A percentile compares a stretch with the other conserved stretches of the same genome.
These are phyloP conservation scores for Fibroporia radiculosa DNA, from an alignment of 768 basidiomycete genomes.

Conservation along the genomic window DNA sequence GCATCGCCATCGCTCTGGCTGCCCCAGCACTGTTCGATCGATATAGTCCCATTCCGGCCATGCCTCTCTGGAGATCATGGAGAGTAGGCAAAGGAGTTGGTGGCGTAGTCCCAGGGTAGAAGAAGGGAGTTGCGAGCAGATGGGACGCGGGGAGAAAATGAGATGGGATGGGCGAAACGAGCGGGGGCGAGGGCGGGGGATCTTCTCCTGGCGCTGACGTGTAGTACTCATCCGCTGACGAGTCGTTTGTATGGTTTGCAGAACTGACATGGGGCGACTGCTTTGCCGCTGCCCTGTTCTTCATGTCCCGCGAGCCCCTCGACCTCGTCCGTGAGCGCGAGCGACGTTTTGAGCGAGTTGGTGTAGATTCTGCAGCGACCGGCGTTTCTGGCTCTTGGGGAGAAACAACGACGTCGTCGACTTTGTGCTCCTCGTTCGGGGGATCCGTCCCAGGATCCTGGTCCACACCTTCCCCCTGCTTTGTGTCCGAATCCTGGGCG, in stretches of 20 bases:
- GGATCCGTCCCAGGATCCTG: slow-evolving; percentile 8
- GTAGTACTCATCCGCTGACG: slow-evolving; percentile 51
- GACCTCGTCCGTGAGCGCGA: slow-evolving; percentile 61
- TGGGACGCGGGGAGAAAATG: slow-evolving; percentile 30
- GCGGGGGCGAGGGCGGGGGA: slow-evolving; percentile 33
- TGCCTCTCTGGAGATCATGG: slow-evolving; percentile 58
- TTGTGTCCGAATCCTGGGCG: slow-evolving; percentile 19
- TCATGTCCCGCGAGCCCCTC: slow-evolving; percentile 64
- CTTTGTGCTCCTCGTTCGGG: slow-evolving; percentile 4
- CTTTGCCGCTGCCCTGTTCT: slow-evolving; percentile 45
- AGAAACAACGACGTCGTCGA: slow-evolving; percentile 17
- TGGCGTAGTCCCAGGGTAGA: slow-evolving; percentile 60
- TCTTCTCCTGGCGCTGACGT: slow-evolving; percentile 22
- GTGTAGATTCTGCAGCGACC: slow-evolving; percentile 27
- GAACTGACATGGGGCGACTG: slow-evolving; percentile 38
- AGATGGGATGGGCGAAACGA: slow-evolving; percentile 49
- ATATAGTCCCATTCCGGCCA: slow-evolving; percentile 47
- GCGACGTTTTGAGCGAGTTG: slow-evolving; percentile 54
- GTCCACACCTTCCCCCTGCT: slow-evolving; percentile 4
- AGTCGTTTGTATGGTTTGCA: slow-evolving; percentile 45
- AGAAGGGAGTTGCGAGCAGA: slow-evolving; percentile 39
- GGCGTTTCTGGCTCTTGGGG: slow-evolving; percentile 21
- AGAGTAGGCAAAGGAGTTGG: slow-evolving; percentile 69
- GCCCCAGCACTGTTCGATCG: slow-evolving; percentile 80
- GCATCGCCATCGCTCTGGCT: slow-evolving; percentile 74